phyloP scores from a whole-genome alignment of 306 rosid genomes.

The Gastrolobium bilobum region DNA sequence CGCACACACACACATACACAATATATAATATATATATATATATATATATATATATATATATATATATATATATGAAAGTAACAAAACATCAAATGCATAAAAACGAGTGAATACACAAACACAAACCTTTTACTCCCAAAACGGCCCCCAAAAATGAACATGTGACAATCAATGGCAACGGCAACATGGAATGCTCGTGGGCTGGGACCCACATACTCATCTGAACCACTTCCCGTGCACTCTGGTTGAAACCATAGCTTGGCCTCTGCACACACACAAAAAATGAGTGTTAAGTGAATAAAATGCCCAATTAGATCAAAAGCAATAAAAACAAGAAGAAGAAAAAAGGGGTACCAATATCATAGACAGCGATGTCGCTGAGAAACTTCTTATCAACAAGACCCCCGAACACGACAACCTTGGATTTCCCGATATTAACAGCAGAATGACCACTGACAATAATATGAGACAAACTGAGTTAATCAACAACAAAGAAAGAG shows the following conservation, averaged over 20 bases:
- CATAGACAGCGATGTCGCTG: constrained; percentile 77
- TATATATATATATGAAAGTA: not conserved
- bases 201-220: constrained; percentile 86
- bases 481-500: not conserved
- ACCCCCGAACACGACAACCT: constrained; percentile 94
- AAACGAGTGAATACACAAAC: not conserved
- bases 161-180: constrained; percentile 91
- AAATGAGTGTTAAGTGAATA: constrained; percentile 31
- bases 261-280: constrained; percentile 59
- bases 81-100: constrained; percentile 18
- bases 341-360: constrained; percentile 60
- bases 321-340: not conserved
- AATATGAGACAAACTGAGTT: not conserved
- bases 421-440: constrained; percentile 84
- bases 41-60: too few species aligned
- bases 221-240: constrained; percentile 87
- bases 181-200: constrained; percentile 95
- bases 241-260: constrained; percentile 90
- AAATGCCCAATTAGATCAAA: not conserved
- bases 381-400: constrained; percentile 90
- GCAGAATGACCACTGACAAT: constrained; percentile 86
- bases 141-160: constrained; percentile 98
- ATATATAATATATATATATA: too few species aligned
- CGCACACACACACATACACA: constrained; percentile 2
- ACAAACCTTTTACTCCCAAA: constrained; percentile 78